A percentile compares a stretch with the other conserved stretches of the same genome.
Conservation (phyloP, 495 filamentous ascomycete genomes). For the Niebla homalea region DNA sequence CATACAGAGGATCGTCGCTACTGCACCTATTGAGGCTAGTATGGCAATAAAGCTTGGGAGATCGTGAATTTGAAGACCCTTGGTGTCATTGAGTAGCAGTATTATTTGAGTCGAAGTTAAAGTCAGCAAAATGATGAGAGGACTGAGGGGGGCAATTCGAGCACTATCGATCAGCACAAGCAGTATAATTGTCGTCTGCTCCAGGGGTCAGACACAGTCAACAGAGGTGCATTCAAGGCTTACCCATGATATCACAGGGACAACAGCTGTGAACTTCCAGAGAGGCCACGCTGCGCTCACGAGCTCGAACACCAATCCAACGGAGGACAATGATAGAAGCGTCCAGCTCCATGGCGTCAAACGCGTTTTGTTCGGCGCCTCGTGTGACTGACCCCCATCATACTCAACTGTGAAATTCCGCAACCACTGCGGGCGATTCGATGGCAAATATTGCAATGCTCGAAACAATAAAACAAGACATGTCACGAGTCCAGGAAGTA, state of each 20-base stretch:
- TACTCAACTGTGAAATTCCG: slow-evolving; percentile 34
- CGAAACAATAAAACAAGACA: slow-evolving; percentile 27
- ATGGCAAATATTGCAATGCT: slow-evolving; percentile 19
- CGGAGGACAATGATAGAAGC: slow-evolving; percentile 29
- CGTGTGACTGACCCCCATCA: slow-evolving; percentile 20
- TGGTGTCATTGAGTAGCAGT: slow-evolving; percentile 21
- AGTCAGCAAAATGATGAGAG: slow-evolving; percentile 26
- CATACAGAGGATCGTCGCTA: slow-evolving; percentile 51
- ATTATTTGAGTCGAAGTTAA: slow-evolving; percentile 25
- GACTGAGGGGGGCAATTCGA: slow-evolving; percentile 27
- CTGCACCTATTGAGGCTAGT: slow-evolving; percentile 27
- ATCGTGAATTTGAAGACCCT: slow-evolving; percentile 18
- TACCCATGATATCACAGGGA: slow-evolving; percentile 37
- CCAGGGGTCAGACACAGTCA: slow-evolving; percentile 4
- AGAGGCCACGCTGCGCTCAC: slow-evolving; percentile 25
- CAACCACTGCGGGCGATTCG: slow-evolving; percentile 34
- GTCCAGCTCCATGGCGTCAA: slow-evolving; percentile 21
- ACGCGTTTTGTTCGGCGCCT: slow-evolving; percentile 16
- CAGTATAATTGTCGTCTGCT: slow-evolving; percentile 29
- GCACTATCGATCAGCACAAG: slow-evolving; percentile 38
- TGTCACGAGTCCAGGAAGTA: slow-evolving; percentile 30
- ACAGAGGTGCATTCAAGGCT: slow-evolving; percentile 5
- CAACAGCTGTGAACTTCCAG: slow-evolving; percentile 15
- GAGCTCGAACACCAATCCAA: slow-evolving; percentile 30
- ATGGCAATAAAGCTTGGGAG: slow-evolving; percentile 30